These are phyloP conservation scores for Cryptosporidium muris DNA, from an alignment of 169 alveolate species.

Conservation along the genomic window DNA sequence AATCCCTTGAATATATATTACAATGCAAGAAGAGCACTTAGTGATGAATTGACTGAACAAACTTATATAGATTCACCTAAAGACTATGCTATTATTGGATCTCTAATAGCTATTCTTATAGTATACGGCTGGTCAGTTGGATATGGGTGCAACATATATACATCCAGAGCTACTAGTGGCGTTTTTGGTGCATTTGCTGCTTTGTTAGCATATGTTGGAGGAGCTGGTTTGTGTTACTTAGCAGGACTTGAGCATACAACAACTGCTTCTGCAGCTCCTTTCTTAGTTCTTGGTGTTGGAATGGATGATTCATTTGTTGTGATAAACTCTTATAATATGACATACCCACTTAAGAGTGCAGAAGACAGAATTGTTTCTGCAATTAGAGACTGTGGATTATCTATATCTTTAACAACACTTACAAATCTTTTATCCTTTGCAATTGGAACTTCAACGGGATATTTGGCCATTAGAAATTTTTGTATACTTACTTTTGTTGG, in stretches of 20 bases:
- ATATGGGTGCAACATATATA: conserved; percentile 55
- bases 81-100: conserved; percentile 62
- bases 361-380: conserved; percentile 79
- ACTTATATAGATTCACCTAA: conserved; percentile 64
- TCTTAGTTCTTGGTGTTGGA: conserved; percentile 83
- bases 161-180: conserved; percentile 71
- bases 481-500: conserved; percentile 80
- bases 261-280: conserved; percentile 83
- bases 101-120: conserved; percentile 37
- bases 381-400: conserved; percentile 81
- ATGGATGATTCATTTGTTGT: conserved; percentile 84
- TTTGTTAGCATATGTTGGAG: conserved; percentile 80
- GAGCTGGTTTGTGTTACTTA: conserved; percentile 82
- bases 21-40: conserved; percentile 70
- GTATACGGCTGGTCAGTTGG: conserved; percentile 70
- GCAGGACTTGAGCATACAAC: conserved; percentile 81
- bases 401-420: conserved; percentile 83
- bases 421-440: conserved; percentile 82
- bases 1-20: conserved; percentile 38
- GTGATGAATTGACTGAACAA: conserved; percentile 66
- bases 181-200: conserved; percentile 82
- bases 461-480: conserved; percentile 81
- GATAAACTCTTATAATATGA: conserved; percentile 79
- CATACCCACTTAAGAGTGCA: conserved; percentile 78
- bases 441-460: conserved; percentile 83